Base-by-base conservation (phyloP, 1,139 yeast genomes). In the Pichia sp. region DNA sequence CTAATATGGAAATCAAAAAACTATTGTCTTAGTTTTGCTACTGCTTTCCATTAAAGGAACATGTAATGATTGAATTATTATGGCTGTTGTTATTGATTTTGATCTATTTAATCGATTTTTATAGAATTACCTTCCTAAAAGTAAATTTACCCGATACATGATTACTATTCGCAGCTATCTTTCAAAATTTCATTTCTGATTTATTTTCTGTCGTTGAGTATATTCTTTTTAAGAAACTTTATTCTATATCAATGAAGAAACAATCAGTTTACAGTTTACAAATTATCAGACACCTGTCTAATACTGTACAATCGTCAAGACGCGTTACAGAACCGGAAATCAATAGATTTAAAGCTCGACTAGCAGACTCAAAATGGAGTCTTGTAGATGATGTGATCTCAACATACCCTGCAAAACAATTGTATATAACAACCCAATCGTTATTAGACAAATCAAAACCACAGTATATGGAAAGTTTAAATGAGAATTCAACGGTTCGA, bases 341-440 rank as follows among this genome's bases (percentile, higher is more conserved):
- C 3, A 22, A 15, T 5, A 10, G 11, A 2, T 34, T 55, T 27
- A 51, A 49, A 15, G 7, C 28, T 3, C 33, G 22, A 5, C 39
- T 57, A 5, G 30, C 47, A 14, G 33, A 31, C 5, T 39, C 50
- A 1, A 37, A 42, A 37, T 57, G 61, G 61, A 9, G 28, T 1
- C 35, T 53, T 1, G 11, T 33, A 13, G 61, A 57, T 31, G 62
- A 60, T 24, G 37, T 52, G 3, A 18, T 60, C 8, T 55, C 62
- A 2, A 38, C 55, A 1, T 51, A 43, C 31, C 50, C 48, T 13
- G 50, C 59, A 3, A 53, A 50, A 37, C 57, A 55, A 31, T 33
- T 58, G 3, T 51, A 49, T 29, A 45, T 51, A 5, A 55, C 62
- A 1, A 29, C 54, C 5, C 56, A 57, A 38, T 58, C 62, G 2